These are phyloP conservation scores for Verbascum thapsus DNA, from an alignment of 257 asterid genomes.

Conservation along the genomic window DNA sequence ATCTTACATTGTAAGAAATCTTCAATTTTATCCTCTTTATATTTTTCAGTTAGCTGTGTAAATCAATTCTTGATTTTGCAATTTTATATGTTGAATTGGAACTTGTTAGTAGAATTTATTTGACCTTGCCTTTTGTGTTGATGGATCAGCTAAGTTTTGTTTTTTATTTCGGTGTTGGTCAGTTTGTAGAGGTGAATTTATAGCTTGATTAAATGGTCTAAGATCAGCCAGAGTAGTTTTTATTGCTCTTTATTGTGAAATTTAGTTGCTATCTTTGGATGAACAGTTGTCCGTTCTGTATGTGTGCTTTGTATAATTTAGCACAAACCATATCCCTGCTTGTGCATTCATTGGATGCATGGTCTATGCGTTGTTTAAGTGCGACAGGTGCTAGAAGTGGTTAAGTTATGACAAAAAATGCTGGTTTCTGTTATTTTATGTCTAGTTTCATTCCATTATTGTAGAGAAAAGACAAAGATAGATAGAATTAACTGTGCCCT, in stretches of 20 bases:
- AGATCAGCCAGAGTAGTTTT: too few relatives aligned
- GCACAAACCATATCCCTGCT: conserved; percentile 2
- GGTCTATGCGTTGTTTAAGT: conserved; percentile 9
- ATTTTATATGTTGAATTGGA: conserved; percentile 22
- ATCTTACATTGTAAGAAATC: conserved; percentile 83
- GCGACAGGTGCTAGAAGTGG: too few relatives aligned
- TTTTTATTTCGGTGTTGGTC: too few relatives aligned
- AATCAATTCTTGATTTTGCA: conserved; percentile 30
- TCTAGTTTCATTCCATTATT: conserved; percentile 23
- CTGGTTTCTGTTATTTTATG: conserved; percentile 10
- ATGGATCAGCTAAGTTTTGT: conserved; percentile 26
- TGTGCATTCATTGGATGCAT: conserved; percentile 16
- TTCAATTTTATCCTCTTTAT: conserved; percentile 4
- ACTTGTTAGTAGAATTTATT: conserved; percentile 26
- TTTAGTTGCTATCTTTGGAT: conserved; percentile 27
- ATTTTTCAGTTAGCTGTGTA: conserved; percentile 2
- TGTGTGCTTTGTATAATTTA: conserved; percentile 26
- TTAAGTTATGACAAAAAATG: too few relatives aligned
- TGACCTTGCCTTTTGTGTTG: conserved; percentile 28
- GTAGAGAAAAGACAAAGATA: conserved; percentile 17
- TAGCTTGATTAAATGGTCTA: conserved; percentile 26
- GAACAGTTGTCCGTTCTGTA: conserved; percentile 19
- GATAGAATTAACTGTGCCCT: conserved; percentile 10
- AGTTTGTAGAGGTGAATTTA: conserved; percentile 13
- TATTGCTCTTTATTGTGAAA: conserved; percentile 20